Percentiles rank a stretch among this genome's conserved stretches.
phyloP scores from a whole-genome alignment of 148 eudicot genomes.

The Amaranthus cruentus region DNA sequence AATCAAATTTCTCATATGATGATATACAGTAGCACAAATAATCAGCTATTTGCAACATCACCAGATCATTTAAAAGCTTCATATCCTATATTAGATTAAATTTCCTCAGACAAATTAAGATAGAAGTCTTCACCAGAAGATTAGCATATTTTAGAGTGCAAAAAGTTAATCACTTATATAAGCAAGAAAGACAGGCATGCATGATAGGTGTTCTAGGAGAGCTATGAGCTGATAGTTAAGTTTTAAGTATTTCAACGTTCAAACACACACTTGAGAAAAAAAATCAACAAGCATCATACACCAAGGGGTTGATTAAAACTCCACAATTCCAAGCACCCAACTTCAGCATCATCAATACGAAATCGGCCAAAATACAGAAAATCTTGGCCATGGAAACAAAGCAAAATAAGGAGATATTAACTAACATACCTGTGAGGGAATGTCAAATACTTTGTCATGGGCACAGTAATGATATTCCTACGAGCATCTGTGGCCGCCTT shows the following conservation, averaged over 20 bases:
- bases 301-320: not conserved
- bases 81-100: not conserved
- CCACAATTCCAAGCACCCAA: not conserved
- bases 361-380: not conserved
- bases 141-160: not conserved
- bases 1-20: no score
- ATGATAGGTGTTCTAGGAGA: not conserved
- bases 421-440: slow-evolving; percentile 78
- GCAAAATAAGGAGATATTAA: not conserved
- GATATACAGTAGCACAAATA: not conserved
- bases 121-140: not conserved
- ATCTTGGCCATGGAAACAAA: not conserved
- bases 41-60: not conserved
- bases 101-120: not conserved
- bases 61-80: not conserved
- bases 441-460: slow-evolving; percentile 78
- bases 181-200: not conserved
- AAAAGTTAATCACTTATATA: not conserved
- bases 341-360: not conserved
- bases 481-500: slow-evolving; percentile 82
- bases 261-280: not conserved
- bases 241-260: not conserved
- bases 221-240: not conserved
- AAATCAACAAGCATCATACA: not conserved
- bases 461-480: slow-evolving; percentile 61